Conservation (phyloP, 768 basidiomycete genomes). For the Kondoa malvinella region DNA sequence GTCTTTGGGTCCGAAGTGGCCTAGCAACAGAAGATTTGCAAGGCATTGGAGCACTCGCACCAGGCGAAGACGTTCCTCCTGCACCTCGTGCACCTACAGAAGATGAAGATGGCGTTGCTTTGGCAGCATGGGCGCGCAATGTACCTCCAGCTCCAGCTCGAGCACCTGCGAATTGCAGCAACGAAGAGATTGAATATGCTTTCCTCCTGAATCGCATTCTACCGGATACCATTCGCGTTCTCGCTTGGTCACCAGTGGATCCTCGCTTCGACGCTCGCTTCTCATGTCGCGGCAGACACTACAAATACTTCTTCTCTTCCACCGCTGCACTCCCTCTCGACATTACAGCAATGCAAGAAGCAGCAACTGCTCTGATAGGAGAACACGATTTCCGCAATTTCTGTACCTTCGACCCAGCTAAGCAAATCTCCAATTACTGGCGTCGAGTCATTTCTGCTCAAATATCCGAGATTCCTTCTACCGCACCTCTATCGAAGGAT, state of each 20-base stretch:
- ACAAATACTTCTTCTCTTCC: constrained; percentile 85
- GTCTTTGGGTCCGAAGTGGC: constrained; percentile 71
- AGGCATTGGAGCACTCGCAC: constrained; percentile 1
- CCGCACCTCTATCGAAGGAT: constrained; percentile 18
- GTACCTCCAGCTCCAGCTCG: neutral
- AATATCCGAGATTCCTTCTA: constrained; percentile 37
- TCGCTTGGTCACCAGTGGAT: constrained; percentile 83
- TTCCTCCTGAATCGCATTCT: constrained; percentile 68
- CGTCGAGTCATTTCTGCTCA: constrained; percentile 52
- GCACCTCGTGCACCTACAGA: constrained; percentile 4
- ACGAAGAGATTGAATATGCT: constrained; percentile 54
- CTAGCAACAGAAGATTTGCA: constrained; percentile 26
- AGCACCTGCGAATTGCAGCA: neutral
- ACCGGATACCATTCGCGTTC: constrained; percentile 70
- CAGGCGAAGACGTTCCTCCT: neutral
- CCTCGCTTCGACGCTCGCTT: constrained; percentile 69
- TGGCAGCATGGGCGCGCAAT: neutral
- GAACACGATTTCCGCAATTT: constrained; percentile 92
- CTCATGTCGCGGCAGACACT: constrained; percentile 70
- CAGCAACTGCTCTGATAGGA: constrained; percentile 54
- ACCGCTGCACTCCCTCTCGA: constrained; percentile 37
- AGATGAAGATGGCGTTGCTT: neutral
- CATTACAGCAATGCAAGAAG: constrained; percentile 56
- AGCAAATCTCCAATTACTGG: constrained; percentile 68
- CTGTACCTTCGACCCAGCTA: constrained; percentile 78